These are phyloP conservation scores for Colletotrichum tabaci DNA, from an alignment of 2,329 filamentous ascomycete species.

Conservation along the genomic window DNA sequence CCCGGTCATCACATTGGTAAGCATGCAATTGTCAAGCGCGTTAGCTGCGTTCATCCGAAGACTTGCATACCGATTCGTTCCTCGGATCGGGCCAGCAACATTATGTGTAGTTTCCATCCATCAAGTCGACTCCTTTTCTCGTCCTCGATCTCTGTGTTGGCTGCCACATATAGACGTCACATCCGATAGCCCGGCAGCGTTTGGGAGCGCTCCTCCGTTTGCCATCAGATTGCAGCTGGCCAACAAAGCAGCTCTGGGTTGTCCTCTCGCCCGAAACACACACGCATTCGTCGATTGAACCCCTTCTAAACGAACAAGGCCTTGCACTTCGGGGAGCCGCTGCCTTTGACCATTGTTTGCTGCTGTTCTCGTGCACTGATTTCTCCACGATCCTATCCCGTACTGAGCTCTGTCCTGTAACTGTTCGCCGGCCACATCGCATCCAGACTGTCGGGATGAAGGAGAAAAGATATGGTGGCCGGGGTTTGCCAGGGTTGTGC, in stretches of 20 bases:
- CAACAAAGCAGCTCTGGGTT: neutral
- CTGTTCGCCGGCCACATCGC: constrained; percentile 1
- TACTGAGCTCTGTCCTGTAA: neutral
- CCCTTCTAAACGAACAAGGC: too few species aligned
- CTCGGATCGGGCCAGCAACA: neutral
- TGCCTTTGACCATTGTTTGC: neutral
- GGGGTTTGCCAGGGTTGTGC: neutral
- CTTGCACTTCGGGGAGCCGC: neutral
- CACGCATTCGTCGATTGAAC: neutral
- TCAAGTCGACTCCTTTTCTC: neutral
- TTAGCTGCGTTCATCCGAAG: neutral
- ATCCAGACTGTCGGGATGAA: constrained; percentile 32
- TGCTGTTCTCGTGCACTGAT: neutral
- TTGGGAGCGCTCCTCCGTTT: constrained; percentile 5
- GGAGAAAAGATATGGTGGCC: neutral
- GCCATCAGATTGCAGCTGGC: neutral
- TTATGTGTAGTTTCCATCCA: neutral
- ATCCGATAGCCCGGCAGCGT: neutral
- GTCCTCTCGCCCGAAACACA: neutral
- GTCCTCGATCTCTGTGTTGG: neutral
- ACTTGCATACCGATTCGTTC: neutral
- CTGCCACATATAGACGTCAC: neutral
- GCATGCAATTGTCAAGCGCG: neutral
- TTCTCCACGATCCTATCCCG: neutral
- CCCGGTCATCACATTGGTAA: neutral